Percentiles rank a stretch among this genome's conserved stretches.
Evolutionary conservation across 1,139 yeast species (phyloP).

Genomic region (Oligophagozyma castellii): DNA sequence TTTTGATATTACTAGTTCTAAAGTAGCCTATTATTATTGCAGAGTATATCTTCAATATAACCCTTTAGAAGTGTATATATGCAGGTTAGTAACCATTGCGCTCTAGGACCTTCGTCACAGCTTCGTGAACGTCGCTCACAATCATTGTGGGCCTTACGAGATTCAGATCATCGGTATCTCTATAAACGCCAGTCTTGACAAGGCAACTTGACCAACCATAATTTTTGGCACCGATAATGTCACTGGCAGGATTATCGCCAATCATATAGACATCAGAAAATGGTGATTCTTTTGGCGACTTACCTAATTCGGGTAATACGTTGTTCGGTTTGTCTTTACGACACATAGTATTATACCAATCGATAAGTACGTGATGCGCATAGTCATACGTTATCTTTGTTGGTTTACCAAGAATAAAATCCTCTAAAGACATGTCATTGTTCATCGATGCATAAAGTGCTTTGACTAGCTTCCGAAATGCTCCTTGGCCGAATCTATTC

Average conservation of each 20-base stretch:
- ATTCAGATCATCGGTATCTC: constrained; percentile 44
- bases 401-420: constrained; percentile 75
- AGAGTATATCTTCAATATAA: background rate
- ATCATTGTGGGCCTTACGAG: constrained; percentile 28
- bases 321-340: too few species aligned
- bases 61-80: background rate
- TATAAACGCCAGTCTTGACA: constrained; percentile 78
- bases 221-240: constrained; percentile 75
- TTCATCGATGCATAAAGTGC: constrained; percentile 48
- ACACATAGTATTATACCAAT: constrained; percentile 32
- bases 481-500: constrained; percentile 91
- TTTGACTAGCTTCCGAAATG: constrained; percentile 55
- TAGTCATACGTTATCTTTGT: constrained; percentile 67
- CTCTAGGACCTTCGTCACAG: constrained; percentile 24
- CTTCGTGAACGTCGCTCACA: constrained; percentile 27
- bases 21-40: too few species aligned
- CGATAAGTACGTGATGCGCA: constrained; percentile 59
- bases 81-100: constrained; percentile 1
- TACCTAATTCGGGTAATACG: constrained; percentile 15
- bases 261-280: constrained; percentile 69
- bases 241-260: constrained; percentile 92
- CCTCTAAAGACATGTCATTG: constrained; percentile 35
- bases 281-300: constrained; percentile 13
- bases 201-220: constrained; percentile 83
- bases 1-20: too few species aligned